Evolutionary conservation across 495 filamentous ascomycete species (phyloP), one percentile per base, ranked within the genome.

Genomic region (Baudoinia panamericana): DNA sequence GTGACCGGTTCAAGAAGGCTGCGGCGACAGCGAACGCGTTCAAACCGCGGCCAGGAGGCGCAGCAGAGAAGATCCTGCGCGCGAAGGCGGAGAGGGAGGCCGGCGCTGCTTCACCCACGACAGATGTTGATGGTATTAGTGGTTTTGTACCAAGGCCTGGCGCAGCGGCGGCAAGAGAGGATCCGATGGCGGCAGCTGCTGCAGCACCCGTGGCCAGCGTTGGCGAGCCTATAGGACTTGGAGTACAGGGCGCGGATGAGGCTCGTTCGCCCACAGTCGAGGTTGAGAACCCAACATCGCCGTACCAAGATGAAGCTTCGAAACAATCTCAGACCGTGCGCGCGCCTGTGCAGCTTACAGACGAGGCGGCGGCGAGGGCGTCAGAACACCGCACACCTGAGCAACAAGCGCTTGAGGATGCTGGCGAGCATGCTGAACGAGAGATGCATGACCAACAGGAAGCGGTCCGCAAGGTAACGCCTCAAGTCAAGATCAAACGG

Each of bases 71-170:
- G 39, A 59, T 86, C 20, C 60, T 75, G 23, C 69, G 71, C 23
- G 65, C 73, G 39, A 68, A 65, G 44, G 48, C 46, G 13, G 30
- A 41, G 30, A 33, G 47, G 12, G 73, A 82, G 48, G 63, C 52
- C 12, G 58, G 48, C 19, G 18, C 38, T 2, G 45, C 52, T 15
- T 12, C 5, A n/a, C 10, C 8, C 20, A 24, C 8, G 3, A 68
- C 73, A 17, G 84, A 78, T 22, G 77, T 82, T 5, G 85, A 94
- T 66, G 86, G 86, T 5, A 88, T 94, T 41, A 90, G 78, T 2
- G 72, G 76, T 25, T 85, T 94, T 34, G 75, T 93, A 10, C 84
- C 83, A 4, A 81, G 84, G 1, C 83, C 84, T 3, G 75, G 61
- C 16, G 30, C 31, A 15, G 26, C 21, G 8, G 27, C 10, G 29